Evolutionary conservation across 2,329 filamentous ascomycete species (phyloP), one percentile per base, ranked within the genome.

Genomic region (Nannizziopsis barbatae): DNA sequence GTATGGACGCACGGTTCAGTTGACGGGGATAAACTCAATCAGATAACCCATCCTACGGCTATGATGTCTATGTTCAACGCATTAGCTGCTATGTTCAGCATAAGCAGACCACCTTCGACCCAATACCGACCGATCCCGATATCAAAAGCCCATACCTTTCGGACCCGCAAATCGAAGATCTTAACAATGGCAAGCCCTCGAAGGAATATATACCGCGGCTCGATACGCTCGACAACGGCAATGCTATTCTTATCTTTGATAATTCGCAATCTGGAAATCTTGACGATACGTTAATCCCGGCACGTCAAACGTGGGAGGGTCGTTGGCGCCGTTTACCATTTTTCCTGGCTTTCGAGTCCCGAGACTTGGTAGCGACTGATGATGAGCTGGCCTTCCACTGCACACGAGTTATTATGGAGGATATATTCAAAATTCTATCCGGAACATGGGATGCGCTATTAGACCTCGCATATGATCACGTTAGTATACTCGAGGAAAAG

Each of bases 201-300:
- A 60, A 65, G 11, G 57, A 57, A 32, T 67, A 69, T 45, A 63
- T 68, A 9, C 66, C 68, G 17, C 65, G 65, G 15, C 60, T 71
- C 1, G 56, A 68, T 15, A 65, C 62, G 1, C 64, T 74, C 3
- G 74, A 76, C 50, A 75, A 75, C 42, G 66, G 67, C 15, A 71
- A 67, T 50, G 72, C 71, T 0, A 71, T 76, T 48, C 73, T 77
- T 47, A 60, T 77, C 22, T 75, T 77, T 51, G 74, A 76, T 51
- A 69, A 71, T 42, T 71, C 71, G 0, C 67, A 72, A 22, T 70
- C 70, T 1, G 64, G 66, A 14, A 65, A 63, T 9, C 67, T 72
- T 20, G 64, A 71, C 33, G 71, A 76, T 53, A 76, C 73, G 1
- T 53, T 76, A 8, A 69, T 76, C 15, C 62, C 69, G 2, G 72